These are phyloP conservation scores for Cordyceps javanica DNA, from an alignment of 2,329 filamentous ascomycete genomes.

Conservation along the genomic window DNA sequence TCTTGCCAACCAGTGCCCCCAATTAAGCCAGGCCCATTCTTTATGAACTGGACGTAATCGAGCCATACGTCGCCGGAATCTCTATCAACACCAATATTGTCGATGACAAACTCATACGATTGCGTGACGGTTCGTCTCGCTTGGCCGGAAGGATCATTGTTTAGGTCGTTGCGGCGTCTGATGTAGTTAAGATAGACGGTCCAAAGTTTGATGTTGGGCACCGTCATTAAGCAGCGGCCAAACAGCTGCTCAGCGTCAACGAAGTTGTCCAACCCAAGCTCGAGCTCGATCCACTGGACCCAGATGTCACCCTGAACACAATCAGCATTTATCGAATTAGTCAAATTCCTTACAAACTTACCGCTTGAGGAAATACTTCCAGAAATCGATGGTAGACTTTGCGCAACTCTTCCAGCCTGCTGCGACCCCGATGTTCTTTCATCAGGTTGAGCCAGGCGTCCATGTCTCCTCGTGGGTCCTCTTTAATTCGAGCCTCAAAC, in stretches of 20 bases:
- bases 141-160: slow-evolving; percentile 67
- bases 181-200: slow-evolving; percentile 93
- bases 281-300: slow-evolving; percentile 84
- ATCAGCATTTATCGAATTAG: slow-evolving; percentile 26
- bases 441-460: slow-evolving; percentile 89
- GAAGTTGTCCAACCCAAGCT: slow-evolving; percentile 80
- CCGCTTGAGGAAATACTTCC: slow-evolving; percentile 80
- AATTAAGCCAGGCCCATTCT: slow-evolving; percentile 75
- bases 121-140: slow-evolving; percentile 75
- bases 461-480: slow-evolving; percentile 88
- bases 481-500: slow-evolving; percentile 83
- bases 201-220: slow-evolving; percentile 84
- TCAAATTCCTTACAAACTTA: slow-evolving; percentile 47
- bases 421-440: slow-evolving; percentile 72
- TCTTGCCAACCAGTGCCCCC: slow-evolving; percentile 92
- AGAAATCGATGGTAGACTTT: slow-evolving; percentile 81
- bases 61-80: slow-evolving; percentile 87
- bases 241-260: slow-evolving; percentile 78
- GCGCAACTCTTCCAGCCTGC: slow-evolving; percentile 75
- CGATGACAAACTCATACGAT: slow-evolving; percentile 87
- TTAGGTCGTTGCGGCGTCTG: slow-evolving; percentile 79
- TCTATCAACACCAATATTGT: slow-evolving; percentile 84
- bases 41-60: slow-evolving; percentile 92
- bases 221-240: slow-evolving; percentile 66
- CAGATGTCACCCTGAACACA: slow-evolving; percentile 76